Evolutionary conservation across 345 rosid genomes (phyloP).

Genomic region (Fremontodendron californicum): DNA sequence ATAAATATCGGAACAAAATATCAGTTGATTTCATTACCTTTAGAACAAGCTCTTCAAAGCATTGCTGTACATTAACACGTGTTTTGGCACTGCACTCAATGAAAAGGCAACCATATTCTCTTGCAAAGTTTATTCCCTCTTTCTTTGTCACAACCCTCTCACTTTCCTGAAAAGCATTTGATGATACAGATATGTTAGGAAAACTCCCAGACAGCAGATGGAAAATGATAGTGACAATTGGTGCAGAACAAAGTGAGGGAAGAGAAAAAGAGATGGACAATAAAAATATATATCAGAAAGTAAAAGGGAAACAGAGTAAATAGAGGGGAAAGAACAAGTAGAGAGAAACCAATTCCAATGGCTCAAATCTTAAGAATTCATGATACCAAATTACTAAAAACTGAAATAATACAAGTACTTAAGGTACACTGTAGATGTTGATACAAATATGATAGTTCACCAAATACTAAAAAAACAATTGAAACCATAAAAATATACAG

Average conservation of each 20-base stretch:
- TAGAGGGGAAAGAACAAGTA: background rate
- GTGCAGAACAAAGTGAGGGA: no score
- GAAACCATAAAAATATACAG: background rate
- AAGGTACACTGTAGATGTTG: background rate
- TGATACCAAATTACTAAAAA: background rate
- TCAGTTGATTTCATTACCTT: conserved; percentile 29
- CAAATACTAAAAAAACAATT: background rate
- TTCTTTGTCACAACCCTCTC: conserved; percentile 54
- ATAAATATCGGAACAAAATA: background rate
- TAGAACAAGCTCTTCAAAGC: conserved; percentile 61
- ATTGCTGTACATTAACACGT: conserved; percentile 48
- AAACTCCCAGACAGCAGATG: background rate
- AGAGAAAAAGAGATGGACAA: no score
- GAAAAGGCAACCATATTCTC: conserved; percentile 62
- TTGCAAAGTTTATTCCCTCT: conserved; percentile 55
- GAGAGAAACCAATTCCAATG: background rate
- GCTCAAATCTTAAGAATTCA: background rate
- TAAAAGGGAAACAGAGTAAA: background rate
- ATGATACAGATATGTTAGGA: background rate
- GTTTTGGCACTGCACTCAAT: conserved; percentile 67
- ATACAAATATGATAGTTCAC: background rate
- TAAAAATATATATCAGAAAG: no score
- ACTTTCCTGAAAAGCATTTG: conserved; percentile 41
- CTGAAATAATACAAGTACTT: background rate
- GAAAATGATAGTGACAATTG: no score